Base-by-base conservation (phyloP, 2,329 filamentous ascomycete species). In the Geosmithia morbida region DNA sequence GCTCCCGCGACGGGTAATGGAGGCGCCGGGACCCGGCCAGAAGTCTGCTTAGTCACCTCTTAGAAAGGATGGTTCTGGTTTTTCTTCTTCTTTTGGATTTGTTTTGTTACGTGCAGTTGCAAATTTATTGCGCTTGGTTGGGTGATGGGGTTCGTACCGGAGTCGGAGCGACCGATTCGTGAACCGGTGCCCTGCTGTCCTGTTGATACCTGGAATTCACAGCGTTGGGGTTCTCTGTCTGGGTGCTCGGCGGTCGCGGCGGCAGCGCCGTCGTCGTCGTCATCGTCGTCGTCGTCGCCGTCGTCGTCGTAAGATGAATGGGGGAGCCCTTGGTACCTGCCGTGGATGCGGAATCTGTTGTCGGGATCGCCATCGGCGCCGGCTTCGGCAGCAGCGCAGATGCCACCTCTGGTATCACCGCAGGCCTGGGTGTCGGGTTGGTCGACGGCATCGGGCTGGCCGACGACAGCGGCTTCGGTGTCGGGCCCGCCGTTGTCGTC, bases 1-100 rank as follows among this genome's bases (percentile, higher is more conserved):
- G 64, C 53, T 40, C 64, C 59, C 11, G 54, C 51, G 26, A 66
- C 58, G 3, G 65, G 64, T 49, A 61, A 51, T 8, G 61, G 62
- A 1, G 50, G 50, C 11, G 7, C 26, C 14, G 33, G 33, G 14
- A 11, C 33, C 13, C 13, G 33, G 33, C 14, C 11, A 37, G 33
- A 16, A 19, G 41, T 13, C 20, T 42, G 41, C 14, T 42, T 42
- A 7, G 41, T 42, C 18, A 16, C 14, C 13, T 37, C 6, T 37
- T 13, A 37, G 33, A 37, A 13, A 16, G 11, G 13, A 11, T 37
- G 33, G 10, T 37, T 3, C 11, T 37, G 33, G 33, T 37, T 26
- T 4, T 26, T 26, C 8, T 26, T 4, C 4, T 26, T 26, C 8
- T 26, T 26, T 26, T n/a, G n/a, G n/a, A n/a, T n/a, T n/a, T n/a